Conservation (phyloP, 2,329 filamentous ascomycete genomes). For the Exophiala bonariae region DNA sequence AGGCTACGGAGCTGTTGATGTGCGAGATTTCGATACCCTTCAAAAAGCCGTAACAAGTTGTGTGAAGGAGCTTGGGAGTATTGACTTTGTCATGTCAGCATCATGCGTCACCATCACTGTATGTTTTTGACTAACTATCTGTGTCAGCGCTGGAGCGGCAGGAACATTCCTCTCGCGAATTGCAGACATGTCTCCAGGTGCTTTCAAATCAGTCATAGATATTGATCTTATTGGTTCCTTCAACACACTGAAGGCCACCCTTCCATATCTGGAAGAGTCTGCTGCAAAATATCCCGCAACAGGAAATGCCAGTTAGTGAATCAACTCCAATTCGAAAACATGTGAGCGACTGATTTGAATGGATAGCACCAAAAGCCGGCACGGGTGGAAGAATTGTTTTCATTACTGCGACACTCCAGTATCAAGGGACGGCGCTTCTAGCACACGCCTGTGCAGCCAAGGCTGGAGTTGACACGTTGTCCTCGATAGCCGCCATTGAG, state of each 20-base stretch:
- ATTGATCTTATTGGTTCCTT: conserved; percentile 16
- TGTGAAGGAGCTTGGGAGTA: conserved; percentile 75
- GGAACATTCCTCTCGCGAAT: conserved; percentile 15
- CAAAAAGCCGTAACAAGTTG: conserved; percentile 75
- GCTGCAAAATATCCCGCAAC: conserved; percentile 33
- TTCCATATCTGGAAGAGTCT: conserved; percentile 14
- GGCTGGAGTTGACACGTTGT: conserved; percentile 82
- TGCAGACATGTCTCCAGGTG: conserved; percentile 10
- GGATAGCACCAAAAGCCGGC: not conserved
- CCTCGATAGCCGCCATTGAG: conserved; percentile 76
- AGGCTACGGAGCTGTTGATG: conserved; percentile 72
- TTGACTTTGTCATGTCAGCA: conserved; percentile 88
- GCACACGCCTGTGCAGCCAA: conserved; percentile 87
- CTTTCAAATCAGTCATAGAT: conserved; percentile 17
- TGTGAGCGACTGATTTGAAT: not conserved
- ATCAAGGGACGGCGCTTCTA: conserved; percentile 80
- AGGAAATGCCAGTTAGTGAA: not conserved
- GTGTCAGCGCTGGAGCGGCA: conserved; percentile 13
- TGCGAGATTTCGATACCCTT: conserved; percentile 69
- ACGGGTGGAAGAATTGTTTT: conserved; percentile 81
- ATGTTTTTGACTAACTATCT: conserved; percentile 2
- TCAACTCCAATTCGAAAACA: too few species aligned
- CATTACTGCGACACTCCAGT: conserved; percentile 87
- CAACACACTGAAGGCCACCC: conserved; percentile 11
- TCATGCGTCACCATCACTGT: not conserved